Base-by-base conservation (phyloP, 2,329 filamentous ascomycete genomes). In the Cladosporium sp. region DNA sequence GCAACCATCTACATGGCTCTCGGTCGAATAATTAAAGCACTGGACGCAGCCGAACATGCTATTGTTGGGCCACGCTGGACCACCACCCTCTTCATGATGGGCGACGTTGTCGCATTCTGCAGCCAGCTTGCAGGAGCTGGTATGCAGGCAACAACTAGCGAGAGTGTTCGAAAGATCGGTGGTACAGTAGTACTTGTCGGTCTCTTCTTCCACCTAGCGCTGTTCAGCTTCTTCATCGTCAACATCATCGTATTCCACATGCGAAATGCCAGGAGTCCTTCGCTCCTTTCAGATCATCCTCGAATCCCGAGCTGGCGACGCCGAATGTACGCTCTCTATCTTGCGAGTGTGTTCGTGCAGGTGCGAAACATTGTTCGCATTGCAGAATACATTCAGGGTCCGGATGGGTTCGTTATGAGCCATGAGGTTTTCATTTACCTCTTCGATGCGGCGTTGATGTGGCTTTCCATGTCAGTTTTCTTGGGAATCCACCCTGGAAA, bases 191-290 rank as follows among this genome's bases (percentile, higher is more conserved):
- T 84, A 12, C 64, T 84, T 5, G 75, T 59, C 1, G 82, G 82
- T 1, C 66, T 86, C 2, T 61, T 78, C 29, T 63, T 84, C 20
- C 82, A 85, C 59, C 70, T 85, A 17, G 32, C 80, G 39, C 73
- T 79, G 50, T 84, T 85, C 55, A 72, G 71, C 18, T 63, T 83
- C 27, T 85, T 85, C 58, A 64, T 79, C 38, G 52, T 73, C 5
- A 72, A 74, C 2, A 71, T 77, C 0, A 55, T 70, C 1, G 52
- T 77, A 1, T 82, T 83, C 64, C 74, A 83, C 54, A 48, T 56
- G 2, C 68, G 76, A 7, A 67, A 49, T 32, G 24, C n/a, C 27
- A 39, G 19, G 37, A 19, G n/a, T 8, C 37, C 37, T 12, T 39
- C 37, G 4, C 18, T 19, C 11, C 17, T 32, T 11, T 20, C 32